These are phyloP conservation scores for Boletus pseudo-olivaceus DNA, from an alignment of 768 basidiomycete genomes.

Conservation along the genomic window DNA sequence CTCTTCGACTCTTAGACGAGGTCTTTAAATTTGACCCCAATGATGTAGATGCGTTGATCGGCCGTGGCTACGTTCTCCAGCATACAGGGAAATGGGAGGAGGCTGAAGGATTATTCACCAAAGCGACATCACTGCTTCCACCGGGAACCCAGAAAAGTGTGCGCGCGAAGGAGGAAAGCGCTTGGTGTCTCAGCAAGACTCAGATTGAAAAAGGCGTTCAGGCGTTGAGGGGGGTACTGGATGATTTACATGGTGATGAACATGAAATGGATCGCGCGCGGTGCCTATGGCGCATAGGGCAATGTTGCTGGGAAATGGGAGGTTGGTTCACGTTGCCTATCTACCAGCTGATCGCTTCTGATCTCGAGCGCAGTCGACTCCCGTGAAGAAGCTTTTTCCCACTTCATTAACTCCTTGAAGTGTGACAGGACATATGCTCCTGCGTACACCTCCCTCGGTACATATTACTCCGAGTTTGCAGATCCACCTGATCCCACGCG, in stretches of 20 bases:
- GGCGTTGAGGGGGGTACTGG: slow-evolving; percentile 47
- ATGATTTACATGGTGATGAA: slow-evolving; percentile 41
- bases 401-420: slow-evolving; percentile 79
- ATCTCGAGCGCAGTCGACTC: slow-evolving; percentile 37
- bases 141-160: slow-evolving; percentile 46
- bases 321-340: slow-evolving; percentile 42
- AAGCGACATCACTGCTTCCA: slow-evolving; percentile 47
- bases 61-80: slow-evolving; percentile 71
- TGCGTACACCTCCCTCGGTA: slow-evolving; percentile 89
- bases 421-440: slow-evolving; percentile 75
- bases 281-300: slow-evolving; percentile 83
- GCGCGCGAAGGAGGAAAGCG: slow-evolving; percentile 75
- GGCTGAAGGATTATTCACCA: slow-evolving; percentile 59
- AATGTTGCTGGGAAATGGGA: slow-evolving; percentile 66
- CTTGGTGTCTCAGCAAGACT: slow-evolving; percentile 69
- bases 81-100: slow-evolving; percentile 62
- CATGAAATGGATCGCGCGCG: slow-evolving; percentile 63
- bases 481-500: slow-evolving; percentile 76
- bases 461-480: slow-evolving; percentile 75
- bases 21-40: slow-evolving; percentile 61
- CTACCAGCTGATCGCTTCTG: not conserved
- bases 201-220: slow-evolving; percentile 49
- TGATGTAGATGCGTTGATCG: slow-evolving; percentile 67
- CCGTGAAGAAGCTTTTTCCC: slow-evolving; percentile 66
- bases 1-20: slow-evolving; percentile 68